Evolutionary conservation across 371 early-diverging fungal species (phyloP).

Genomic region (Lichtheimia corymbifera): DNA sequence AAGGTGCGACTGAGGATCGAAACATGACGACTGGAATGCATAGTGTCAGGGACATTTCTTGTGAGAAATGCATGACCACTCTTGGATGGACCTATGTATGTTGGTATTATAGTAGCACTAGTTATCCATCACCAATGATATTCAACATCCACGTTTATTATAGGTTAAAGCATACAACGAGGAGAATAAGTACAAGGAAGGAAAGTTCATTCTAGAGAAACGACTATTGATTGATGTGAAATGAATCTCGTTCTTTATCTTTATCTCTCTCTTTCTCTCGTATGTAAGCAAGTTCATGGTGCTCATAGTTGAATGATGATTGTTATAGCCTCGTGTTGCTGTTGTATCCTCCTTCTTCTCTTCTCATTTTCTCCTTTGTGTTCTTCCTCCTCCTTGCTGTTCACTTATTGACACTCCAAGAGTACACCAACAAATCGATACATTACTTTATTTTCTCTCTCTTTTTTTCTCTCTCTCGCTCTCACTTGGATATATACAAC

Average conservation of each 20-base stretch:
- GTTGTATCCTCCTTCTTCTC: too few species aligned
- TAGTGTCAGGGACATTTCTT: conserved; percentile 66
- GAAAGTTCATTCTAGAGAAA: conserved; percentile 66
- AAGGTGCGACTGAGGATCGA: conserved; percentile 60
- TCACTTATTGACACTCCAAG: too few species aligned
- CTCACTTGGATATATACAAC: neutral
- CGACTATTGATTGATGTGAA: conserved; percentile 28
- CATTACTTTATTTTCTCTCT: neutral
- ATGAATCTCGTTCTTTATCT: conserved; percentile 3
- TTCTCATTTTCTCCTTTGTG: too few species aligned
- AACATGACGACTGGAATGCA: conserved; percentile 74
- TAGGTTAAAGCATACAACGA: conserved; percentile 62
- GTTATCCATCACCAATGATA: neutral
- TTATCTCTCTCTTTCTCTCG: too few species aligned
- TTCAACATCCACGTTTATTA: neutral
- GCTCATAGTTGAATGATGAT: too few species aligned
- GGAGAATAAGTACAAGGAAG: conserved; percentile 75
- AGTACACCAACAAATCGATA: too few species aligned
- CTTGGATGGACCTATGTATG: conserved; percentile 79
- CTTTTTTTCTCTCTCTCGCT: neutral
- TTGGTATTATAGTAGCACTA: neutral
- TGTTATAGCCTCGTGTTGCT: too few species aligned
- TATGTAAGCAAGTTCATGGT: too few species aligned
- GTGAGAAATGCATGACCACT: conserved; percentile 55
- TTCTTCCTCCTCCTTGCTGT: too few species aligned